Percentiles rank a stretch among this genome's conserved stretches.
These are phyloP conservation scores for Paspalum vaginatum DNA, from an alignment of 176 grass and related monocot species.

Conservation along the genomic window DNA sequence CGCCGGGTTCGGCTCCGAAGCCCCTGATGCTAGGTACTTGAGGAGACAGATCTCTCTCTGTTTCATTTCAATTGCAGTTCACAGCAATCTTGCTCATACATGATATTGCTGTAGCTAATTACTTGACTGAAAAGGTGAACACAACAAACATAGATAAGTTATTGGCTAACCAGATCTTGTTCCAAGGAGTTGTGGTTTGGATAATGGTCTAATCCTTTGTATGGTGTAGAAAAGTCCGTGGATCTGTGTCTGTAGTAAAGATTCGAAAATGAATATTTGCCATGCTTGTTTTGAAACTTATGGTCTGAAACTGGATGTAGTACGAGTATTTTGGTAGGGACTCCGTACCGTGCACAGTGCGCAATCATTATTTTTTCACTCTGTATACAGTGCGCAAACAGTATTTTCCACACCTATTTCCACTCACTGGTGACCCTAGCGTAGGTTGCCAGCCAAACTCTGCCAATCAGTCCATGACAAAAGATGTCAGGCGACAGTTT, in stretches of 20 bases:
- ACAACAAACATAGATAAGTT: neutral
- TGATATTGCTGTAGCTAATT: neutral
- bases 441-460: neutral
- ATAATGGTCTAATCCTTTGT: neutral
- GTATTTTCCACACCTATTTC: too few species aligned
- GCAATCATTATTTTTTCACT: too few species aligned
- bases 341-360: too few species aligned
- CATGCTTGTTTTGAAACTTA: neutral
- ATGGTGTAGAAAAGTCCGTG: neutral
- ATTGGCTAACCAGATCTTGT: neutral
- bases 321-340: neutral
- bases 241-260: neutral
- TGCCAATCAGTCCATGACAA: neutral
- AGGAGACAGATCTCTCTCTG: neutral
- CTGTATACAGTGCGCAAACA: too few species aligned
- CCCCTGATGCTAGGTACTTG: slow-evolving; percentile 43
- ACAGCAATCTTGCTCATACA: slow-evolving; percentile 11
- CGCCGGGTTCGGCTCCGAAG: slow-evolving; percentile 44
- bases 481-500: neutral
- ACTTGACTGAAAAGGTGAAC: neutral
- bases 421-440: too few species aligned
- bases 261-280: neutral
- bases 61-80: neutral
- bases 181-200: neutral
- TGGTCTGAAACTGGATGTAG: neutral